Base-by-base conservation (phyloP, 495 filamentous ascomycete genomes). In the Neurospora pannonica region DNA sequence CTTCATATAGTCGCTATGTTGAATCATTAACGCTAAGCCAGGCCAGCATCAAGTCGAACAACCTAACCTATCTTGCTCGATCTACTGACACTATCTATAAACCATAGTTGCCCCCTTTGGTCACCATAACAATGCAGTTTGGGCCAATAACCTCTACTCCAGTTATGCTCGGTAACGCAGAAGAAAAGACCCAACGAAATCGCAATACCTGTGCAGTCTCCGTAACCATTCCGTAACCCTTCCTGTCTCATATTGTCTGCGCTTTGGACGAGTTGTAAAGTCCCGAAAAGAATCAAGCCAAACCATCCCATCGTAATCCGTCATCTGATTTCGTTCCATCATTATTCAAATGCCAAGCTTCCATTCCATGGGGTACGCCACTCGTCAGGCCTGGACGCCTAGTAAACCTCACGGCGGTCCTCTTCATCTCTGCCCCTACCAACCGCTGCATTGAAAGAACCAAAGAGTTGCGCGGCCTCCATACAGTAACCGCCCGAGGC, bases 391-490 rank as follows among this genome's bases (percentile, higher is more conserved):
- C 54, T 67, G 28, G 54, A 67, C 28, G 24, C 24, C 54, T 67
- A 67, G 54, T 67, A 67, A 34, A 67, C 54, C 54, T 67, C 54
- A 34, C 31, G 54, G 28, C 54, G 54, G 28, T 67, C 54, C 54
- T 67, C 54, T 67, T 67, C 54, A 67, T 67, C 54, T 67, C 54
- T 31, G 11, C 28, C 54, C 54, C 54, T 67, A 67, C 24, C 54
- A 34, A 34, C 34, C 0, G 54, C 34, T 9, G 28, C 54, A 19
- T 10, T 67, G 54, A 67, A 67, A 67, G 54, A 34, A 24, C 91
- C 91, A 84, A 97, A 97, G 60, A 97, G 84, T 82, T 90, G 90
- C 28, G 91, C 93, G 62, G 94, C 94, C 80, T 97, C 94, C 72
- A 94, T 89, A 80, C 94, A 97, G 82, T 95, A 97, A 4, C 91